Base-by-base conservation (phyloP, 2,329 filamentous ascomycete genomes). In the Thielaviopsis euricoi region DNA sequence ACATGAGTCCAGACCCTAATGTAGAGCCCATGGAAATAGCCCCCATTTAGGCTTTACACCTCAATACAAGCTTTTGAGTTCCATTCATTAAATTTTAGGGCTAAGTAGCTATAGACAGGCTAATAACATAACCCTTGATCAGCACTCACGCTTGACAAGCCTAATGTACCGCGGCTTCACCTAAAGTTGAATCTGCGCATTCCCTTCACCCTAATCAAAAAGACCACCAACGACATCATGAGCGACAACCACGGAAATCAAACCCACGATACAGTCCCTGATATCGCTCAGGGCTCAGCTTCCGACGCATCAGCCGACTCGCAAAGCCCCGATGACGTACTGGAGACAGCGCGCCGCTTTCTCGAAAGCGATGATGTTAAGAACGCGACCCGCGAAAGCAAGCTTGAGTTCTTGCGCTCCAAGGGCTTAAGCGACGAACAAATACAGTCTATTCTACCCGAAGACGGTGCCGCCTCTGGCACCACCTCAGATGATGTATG, bases 321-420 rank as follows among this genome's bases (percentile, higher is more conserved):
- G 55, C 58, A 59, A 60, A 40, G 61, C 7, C 46, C 58, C 55
- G 63, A 69, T 48, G 64, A 68, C 53, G 64, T 65, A 37, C 64
- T 74, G 40, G 81, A 88, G 17, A 81, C 89, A 66, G 89, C 89
- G 26, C 76, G 78, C 50, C 79, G 76, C 56, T 96, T 95, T 66
- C 77, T 96, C 3, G 74, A 86, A 55, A 85, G 94, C 61, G 81
- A 86, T 7, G 75, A 77, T 21, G 86, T 95, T 59, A 81, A 78
- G 60, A 73, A 84, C 68, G 81, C 85, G 37, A 75, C 85, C 0
- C 75, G 76, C 51, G 84, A 87, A 58, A 83, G 82, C 69, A 95
- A 95, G 72, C 74, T 79, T 21, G 78, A 79, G 7, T 95, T 95
- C 64, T 72, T 96, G 1, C 77, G 83, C 65, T 80, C 80, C 55